Base-by-base conservation (phyloP, 805 yeast genomes). In the Wickerhamiella bombiphila region DNA sequence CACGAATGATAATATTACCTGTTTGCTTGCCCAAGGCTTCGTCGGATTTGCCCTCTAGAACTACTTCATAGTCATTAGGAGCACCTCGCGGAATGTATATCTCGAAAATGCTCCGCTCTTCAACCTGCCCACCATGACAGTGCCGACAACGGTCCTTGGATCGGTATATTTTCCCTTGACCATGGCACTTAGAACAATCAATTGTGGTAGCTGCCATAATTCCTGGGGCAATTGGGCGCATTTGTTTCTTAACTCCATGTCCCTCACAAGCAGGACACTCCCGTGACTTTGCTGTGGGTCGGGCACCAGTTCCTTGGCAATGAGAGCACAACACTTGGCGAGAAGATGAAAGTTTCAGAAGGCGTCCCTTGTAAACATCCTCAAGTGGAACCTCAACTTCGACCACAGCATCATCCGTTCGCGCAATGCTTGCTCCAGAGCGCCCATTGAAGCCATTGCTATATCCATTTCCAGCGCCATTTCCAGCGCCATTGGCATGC, bases 281-380 rank as follows among this genome's bases (percentile, higher is more conserved):
- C 29, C 66, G 64, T 16, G 66, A 56, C 7, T 59, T 63, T 3
- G 86, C 78, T 46, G 69, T 61, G 45, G 73, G 58, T 44, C 69
- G 73, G 41, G 80, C 75, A 2, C 96, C 96, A 0, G 70, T 58
- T 8, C 96, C 96, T 29, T 66, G 60, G 59, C 98, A 88, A 26
- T 59, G 51, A 3, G 65, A 56, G 62, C 98, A 88, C 1, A 85
- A 58, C 7, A 79, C 64, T 49, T 79, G 71, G 54, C 95, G 69
- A 2, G 77, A 71, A 2, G 80, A 68, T 3, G 80, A 68, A 50
- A 80, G 70, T 52, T 80, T 80, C 44, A 85, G 67, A 6, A 76
- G 71, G 54, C 81, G 81, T 3, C 97, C 98, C 63, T 78, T 80
- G 72, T 75, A 91, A 45, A 91, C 68, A 59, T 91, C 97, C 63